phyloP scores from a whole-genome alignment of 2,329 filamentous ascomycete genomes.

The Diaporthe velutina region DNA sequence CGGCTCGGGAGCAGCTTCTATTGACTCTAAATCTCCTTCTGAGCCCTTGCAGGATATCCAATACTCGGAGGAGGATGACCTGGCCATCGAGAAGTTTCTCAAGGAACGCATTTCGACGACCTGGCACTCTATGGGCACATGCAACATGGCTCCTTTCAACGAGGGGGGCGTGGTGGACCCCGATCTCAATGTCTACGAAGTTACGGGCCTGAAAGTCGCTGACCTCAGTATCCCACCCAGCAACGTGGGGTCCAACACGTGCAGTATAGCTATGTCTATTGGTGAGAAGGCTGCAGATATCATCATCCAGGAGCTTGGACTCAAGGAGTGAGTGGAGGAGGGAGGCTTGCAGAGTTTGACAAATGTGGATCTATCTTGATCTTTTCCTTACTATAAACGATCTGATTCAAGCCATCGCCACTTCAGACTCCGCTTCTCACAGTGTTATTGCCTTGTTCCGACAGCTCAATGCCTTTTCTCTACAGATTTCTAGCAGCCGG shows the following conservation, averaged over 20 bases:
- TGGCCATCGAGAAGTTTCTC: constrained; percentile 58
- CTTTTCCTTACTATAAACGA: too few species aligned
- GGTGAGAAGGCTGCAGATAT: constrained; percentile 57
- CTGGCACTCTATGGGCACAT: constrained; percentile 60
- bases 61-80: constrained; percentile 63
- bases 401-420: too few species aligned
- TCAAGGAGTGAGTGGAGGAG: too few species aligned
- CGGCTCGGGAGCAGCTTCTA: neutral
- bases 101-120: constrained; percentile 53
- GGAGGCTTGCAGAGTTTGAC: too few species aligned
- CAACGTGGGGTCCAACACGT: constrained; percentile 59
- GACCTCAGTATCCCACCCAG: constrained; percentile 52
- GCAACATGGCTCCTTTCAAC: constrained; percentile 57
- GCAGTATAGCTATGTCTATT: constrained; percentile 48
- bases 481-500: too few species aligned
- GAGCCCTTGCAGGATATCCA: constrained; percentile 52
- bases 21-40: neutral
- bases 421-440: too few species aligned
- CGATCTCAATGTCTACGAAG: constrained; percentile 57
- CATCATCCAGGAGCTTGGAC: constrained; percentile 40
- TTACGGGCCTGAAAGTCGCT: constrained; percentile 54
- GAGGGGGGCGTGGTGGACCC: constrained; percentile 57
- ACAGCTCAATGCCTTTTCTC: too few species aligned
- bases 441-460: too few species aligned
- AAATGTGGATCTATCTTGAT: too few species aligned